Evolutionary conservation across 2,329 filamentous ascomycete genomes (phyloP).

Genomic region (Dryadomyces quercivorus): DNA sequence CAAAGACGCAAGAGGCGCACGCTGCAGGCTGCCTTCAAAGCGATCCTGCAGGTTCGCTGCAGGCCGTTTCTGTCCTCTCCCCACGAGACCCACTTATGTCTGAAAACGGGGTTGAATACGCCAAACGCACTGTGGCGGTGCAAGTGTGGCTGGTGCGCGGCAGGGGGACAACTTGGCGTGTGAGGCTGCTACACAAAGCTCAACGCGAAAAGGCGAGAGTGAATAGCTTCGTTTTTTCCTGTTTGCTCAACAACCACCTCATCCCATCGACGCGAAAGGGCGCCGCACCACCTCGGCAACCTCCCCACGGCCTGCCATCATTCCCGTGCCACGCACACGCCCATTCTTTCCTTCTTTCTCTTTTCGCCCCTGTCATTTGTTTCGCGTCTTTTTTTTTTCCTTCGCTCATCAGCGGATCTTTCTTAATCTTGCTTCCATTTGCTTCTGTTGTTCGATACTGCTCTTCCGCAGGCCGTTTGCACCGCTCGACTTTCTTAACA

Average conservation of each 20-base stretch:
- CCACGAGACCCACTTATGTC: neutral
- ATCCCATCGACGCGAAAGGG: neutral
- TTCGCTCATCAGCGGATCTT: neutral
- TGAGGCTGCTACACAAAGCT: neutral
- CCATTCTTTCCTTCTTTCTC: neutral
- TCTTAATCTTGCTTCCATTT: neutral
- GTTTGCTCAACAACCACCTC: neutral
- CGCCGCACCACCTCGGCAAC: neutral
- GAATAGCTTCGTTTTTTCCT: constrained; percentile 2
- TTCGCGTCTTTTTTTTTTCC: neutral
- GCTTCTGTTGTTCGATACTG: neutral
- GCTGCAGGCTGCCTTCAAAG: neutral
- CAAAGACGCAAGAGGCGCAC: neutral
- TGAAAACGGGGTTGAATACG: too few species aligned
- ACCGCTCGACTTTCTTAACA: neutral
- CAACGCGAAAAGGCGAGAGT: neutral
- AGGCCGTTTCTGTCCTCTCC: neutral
- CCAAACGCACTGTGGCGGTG: neutral
- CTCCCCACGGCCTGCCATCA: neutral
- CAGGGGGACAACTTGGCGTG: neutral
- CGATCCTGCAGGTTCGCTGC: neutral
- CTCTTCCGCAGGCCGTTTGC: neutral
- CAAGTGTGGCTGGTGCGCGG: neutral
- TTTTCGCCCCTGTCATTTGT: neutral
- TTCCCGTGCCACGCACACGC: neutral